Conservation (phyloP, 345 rosid genomes). For the Salix exigua region DNA sequence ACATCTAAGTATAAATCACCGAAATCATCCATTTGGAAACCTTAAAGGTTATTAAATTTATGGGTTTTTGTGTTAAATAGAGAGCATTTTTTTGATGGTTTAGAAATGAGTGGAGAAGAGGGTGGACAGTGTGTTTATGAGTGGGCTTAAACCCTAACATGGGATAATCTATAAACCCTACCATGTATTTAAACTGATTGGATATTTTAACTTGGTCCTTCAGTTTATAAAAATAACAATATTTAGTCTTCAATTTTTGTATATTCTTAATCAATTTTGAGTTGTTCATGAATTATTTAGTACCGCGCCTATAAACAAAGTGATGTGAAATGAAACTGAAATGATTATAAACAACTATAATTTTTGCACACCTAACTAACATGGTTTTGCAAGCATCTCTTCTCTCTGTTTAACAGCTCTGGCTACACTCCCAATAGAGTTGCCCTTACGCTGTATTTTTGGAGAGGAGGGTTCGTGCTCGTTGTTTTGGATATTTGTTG, state of each 20-base stretch:
- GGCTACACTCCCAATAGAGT: too few relatives aligned
- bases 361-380: too few relatives aligned
- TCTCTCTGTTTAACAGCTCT: too few relatives aligned
- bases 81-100: background rate
- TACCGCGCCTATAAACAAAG: too few relatives aligned
- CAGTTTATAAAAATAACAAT: too few relatives aligned
- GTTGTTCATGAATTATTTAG: too few relatives aligned
- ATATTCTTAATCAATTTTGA: too few relatives aligned
- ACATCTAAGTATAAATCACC: slow-evolving; percentile 57
- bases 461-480: background rate
- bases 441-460: background rate
- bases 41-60: background rate
- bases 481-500: background rate
- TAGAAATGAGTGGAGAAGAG: background rate
- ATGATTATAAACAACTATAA: too few relatives aligned
- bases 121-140: background rate
- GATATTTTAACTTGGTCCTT: too few relatives aligned
- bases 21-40: slow-evolving; percentile 32
- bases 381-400: too few relatives aligned
- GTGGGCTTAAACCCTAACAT: slow-evolving; percentile 9
- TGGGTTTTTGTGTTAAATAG: background rate
- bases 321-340: too few relatives aligned
- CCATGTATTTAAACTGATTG: background rate
- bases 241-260: too few relatives aligned
- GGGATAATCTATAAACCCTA: background rate